phyloP scores from a whole-genome alignment of 225 moss, liverwort and hornwort species.

The Sphagnum tenellum region DNA sequence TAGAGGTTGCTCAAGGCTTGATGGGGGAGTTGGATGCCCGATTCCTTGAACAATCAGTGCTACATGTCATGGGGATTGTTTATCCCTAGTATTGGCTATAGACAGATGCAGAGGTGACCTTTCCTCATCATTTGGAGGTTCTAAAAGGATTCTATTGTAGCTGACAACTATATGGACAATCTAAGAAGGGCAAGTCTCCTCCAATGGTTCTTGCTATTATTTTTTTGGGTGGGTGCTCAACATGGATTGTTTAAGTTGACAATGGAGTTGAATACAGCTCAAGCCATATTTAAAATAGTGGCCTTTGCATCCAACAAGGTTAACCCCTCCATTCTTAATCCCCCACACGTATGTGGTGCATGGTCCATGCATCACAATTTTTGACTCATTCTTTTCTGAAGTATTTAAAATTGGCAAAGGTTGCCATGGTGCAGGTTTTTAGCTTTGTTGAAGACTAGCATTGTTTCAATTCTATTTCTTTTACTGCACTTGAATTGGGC shows the following conservation, averaged over 20 bases:
- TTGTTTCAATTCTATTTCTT: not conserved
- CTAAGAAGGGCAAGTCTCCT: not conserved
- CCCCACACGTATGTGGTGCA: not conserved
- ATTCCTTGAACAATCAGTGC: too few relatives aligned
- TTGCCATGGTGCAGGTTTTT: not conserved
- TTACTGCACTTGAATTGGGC: not conserved
- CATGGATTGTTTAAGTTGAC: not conserved
- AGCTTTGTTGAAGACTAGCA: too few relatives aligned
- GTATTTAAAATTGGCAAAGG: not conserved
- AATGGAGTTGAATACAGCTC: not conserved
- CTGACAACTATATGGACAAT: not conserved
- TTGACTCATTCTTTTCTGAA: not conserved
- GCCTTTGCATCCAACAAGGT: not conserved
- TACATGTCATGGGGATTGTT: too few relatives aligned
- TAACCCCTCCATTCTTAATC: not conserved
- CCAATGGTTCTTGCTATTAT: not conserved
- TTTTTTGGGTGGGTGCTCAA: not conserved
- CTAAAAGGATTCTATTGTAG: not conserved
- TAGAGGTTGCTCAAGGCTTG: too few relatives aligned
- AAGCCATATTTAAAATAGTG: not conserved
- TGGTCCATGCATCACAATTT: not conserved
- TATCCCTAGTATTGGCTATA: too few relatives aligned
- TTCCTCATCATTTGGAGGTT: not conserved
- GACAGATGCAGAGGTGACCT: not conserved
- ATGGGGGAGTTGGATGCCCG: too few relatives aligned